phyloP scores from a whole-genome alignment of 2,329 filamentous ascomycete genomes.

The Cordyceps fumosorosea region DNA sequence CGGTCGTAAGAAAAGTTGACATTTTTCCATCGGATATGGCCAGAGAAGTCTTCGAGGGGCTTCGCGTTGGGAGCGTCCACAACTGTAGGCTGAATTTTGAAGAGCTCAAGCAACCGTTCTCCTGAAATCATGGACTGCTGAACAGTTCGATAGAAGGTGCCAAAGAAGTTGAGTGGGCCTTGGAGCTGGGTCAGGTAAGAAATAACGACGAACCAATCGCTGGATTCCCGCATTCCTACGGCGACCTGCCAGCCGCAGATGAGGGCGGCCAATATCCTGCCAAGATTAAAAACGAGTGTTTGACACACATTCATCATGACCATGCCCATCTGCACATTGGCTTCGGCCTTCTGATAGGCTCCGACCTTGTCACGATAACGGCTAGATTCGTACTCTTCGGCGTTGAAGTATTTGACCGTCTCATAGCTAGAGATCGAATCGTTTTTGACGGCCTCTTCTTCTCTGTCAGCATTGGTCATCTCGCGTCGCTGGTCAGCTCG shows the following conservation, averaged over 20 bases:
- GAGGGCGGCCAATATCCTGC: conserved; percentile 64
- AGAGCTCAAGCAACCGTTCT: conserved; percentile 88
- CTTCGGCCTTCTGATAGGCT: conserved; percentile 68
- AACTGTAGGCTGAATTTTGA: conserved; percentile 92
- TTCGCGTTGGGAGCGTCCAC: conserved; percentile 64
- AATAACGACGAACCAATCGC: conserved; percentile 66
- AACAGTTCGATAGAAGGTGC: conserved; percentile 91
- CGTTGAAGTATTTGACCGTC: conserved; percentile 87
- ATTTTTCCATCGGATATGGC: conserved; percentile 79
- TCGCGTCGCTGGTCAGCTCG: conserved; percentile 82
- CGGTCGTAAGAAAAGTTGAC: conserved; percentile 88
- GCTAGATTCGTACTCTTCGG: conserved; percentile 70
- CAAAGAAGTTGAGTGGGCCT: conserved; percentile 78
- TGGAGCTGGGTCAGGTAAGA: conserved; percentile 77
- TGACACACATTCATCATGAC: conserved; percentile 77
- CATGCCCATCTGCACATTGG: conserved; percentile 68
- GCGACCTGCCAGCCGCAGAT: conserved; percentile 73
- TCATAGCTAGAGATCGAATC: conserved; percentile 99
- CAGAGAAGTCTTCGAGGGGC: conserved; percentile 61
- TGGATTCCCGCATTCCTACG: conserved; percentile 56
- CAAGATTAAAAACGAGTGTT: conserved; percentile 72
- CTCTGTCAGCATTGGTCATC: conserved; percentile 91
- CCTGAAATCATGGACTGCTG: conserved; percentile 97
- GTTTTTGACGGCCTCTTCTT: conserved; percentile 96
- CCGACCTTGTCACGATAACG: conserved; percentile 65